These are phyloP conservation scores for Dothiorella sarmentorum DNA, from an alignment of 2,329 filamentous ascomycete species.

Conservation along the genomic window DNA sequence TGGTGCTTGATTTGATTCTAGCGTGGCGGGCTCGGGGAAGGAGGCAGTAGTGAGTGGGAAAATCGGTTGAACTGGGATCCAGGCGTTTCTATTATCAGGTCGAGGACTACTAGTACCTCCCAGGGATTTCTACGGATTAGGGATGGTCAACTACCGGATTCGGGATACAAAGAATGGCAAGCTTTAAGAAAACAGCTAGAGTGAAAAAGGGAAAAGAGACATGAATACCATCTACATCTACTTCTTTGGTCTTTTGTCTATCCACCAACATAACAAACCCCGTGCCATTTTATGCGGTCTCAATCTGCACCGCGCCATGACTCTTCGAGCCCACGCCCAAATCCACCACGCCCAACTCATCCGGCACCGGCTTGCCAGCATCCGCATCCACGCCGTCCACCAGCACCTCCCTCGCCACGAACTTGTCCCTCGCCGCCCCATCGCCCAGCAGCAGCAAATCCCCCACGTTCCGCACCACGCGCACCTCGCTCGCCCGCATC, in stretches of 20 bases:
- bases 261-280: too few relatives aligned
- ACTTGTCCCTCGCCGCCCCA: slow-evolving; percentile 61
- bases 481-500: slow-evolving; percentile 85
- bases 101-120: too few relatives aligned
- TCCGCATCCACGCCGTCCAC: slow-evolving; percentile 19
- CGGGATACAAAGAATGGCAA: background rate
- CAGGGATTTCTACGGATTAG: too few relatives aligned
- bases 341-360: slow-evolving; percentile 27
- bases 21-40: background rate
- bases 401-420: slow-evolving; percentile 46
- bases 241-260: background rate
- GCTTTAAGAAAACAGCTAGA: background rate
- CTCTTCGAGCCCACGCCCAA: slow-evolving; percentile 23
- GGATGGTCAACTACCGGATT: background rate
- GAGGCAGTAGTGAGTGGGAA: background rate
- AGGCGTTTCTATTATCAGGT: background rate
- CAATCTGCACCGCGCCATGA: slow-evolving; percentile 16
- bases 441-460: slow-evolving; percentile 67
- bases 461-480: slow-evolving; percentile 70
- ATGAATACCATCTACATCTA: background rate
- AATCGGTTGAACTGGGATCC: background rate
- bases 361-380: slow-evolving; percentile 22
- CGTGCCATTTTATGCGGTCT: background rate
- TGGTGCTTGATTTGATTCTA: background rate
- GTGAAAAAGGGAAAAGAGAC: background rate